These are phyloP conservation scores for Trichophaea hybrida DNA, from an alignment of 2,329 filamentous ascomycete species.

Conservation along the genomic window DNA sequence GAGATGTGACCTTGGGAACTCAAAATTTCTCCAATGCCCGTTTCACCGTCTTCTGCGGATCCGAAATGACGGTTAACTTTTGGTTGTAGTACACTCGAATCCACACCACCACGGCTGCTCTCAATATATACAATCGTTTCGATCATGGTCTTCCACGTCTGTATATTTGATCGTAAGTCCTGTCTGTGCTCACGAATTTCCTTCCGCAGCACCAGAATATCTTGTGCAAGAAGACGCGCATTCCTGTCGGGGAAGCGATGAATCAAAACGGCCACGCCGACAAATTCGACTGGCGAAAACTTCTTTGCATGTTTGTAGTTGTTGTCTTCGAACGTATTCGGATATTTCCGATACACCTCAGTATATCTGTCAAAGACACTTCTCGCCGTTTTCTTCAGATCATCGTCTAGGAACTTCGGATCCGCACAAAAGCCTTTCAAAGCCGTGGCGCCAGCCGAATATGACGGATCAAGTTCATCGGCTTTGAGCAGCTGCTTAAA, in stretches of 20 bases:
- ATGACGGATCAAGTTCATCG: conserved; percentile 25
- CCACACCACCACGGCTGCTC: conserved; percentile 11
- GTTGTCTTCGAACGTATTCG: conserved; percentile 25
- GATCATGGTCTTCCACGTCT: conserved; percentile 29
- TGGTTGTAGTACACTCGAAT: neutral
- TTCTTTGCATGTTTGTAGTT: conserved; percentile 28
- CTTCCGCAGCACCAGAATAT: conserved; percentile 29
- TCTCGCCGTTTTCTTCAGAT: conserved; percentile 27
- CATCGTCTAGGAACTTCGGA: conserved; percentile 25
- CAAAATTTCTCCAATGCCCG: neutral
- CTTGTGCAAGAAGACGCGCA: conserved; percentile 28
- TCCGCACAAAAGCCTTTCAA: conserved; percentile 29
- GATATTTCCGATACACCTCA: conserved; percentile 28
- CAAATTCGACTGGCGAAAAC: conserved; percentile 31
- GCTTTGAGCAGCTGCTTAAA: conserved; percentile 30
- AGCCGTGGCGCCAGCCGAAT: conserved; percentile 28
- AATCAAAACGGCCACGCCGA: conserved; percentile 29
- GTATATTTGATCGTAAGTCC: conserved; percentile 30
- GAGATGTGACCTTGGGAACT: neutral
- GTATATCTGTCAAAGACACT: conserved; percentile 30
- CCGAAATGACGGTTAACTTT: neutral
- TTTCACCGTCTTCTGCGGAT: neutral
- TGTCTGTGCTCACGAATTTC: conserved; percentile 28
- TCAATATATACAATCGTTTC: conserved; percentile 26
- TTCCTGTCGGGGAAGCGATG: conserved; percentile 27